Base-by-base conservation (phyloP, 179 eudicot species). In the Nepenthes alata region DNA sequence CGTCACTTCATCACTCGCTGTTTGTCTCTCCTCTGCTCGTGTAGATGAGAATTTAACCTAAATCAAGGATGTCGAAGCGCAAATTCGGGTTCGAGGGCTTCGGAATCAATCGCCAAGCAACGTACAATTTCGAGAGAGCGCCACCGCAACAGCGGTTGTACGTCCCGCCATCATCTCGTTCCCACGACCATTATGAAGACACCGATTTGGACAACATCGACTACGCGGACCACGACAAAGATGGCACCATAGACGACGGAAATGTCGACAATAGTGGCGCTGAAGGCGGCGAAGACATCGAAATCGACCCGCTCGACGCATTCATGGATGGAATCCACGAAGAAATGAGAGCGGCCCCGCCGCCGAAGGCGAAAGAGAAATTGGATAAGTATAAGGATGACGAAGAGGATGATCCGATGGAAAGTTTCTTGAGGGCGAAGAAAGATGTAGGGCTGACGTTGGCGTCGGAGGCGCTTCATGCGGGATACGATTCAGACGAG, bases 81-180 rank as follows among this genome's bases (percentile, higher is more conserved):
- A 91, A 91, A 75, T 86, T 86, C 62, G 91, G 95, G 10, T 88
- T 91, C 76, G 93, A 86, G 75, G 98, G 98, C 6, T 91, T 91
- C 75, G 93, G 93, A 67, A 86, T 91, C 67, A 89, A 80, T 57
- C 86, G 89, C 35, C 96, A 86, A 73, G 60, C 83, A 11, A 82
- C 88, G 3, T 91, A 84, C 86, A 77, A 81, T 73, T 91, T 89
- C 88, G 91, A 84, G 58, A 73, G 85, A 37, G 80, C 95, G 6
- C 81, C 79, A 51, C 73, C 80, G 10, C 88, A 87, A 0, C 89
- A 72, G 56, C 82, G 83, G 1, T 85, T 84, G 60, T 86, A 78
- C 70, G 82, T 81, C 10, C 95, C 95, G 2, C 91, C 84, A 5
- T 82, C 93, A 2, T 88, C 88, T 49, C 75, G 81, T 37, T 59